These are phyloP conservation scores for Ganoderma boninense DNA, from an alignment of 1,284 basidiomycete genomes.

Conservation along the genomic window DNA sequence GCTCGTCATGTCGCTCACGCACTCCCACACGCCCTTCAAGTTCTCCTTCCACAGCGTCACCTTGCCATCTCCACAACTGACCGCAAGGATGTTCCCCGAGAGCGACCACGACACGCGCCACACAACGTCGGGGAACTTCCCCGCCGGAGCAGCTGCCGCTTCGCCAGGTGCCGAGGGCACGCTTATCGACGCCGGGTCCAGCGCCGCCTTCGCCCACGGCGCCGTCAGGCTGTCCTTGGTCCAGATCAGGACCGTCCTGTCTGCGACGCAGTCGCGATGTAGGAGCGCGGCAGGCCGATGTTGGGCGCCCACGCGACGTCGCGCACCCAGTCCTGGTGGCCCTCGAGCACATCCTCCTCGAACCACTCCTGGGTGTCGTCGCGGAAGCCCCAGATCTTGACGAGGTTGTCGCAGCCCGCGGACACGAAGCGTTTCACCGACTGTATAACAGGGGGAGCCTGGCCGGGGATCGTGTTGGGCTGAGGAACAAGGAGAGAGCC, in stretches of 20 bases:
- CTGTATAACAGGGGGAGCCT: conserved; percentile 49
- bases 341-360: conserved; percentile 89
- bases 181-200: conserved; percentile 79
- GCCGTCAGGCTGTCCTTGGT: conserved; percentile 84
- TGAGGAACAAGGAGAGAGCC: conserved; percentile 81
- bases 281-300: conserved; percentile 92
- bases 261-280: conserved; percentile 93
- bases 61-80: conserved; percentile 98
- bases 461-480: conserved; percentile 52
- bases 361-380: conserved; percentile 86
- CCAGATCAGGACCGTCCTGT: conserved; percentile 95
- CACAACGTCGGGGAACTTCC: conserved; percentile 94
- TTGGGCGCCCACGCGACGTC: conserved; percentile 99
- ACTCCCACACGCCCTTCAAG: conserved; percentile 94
- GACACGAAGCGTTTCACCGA: conserved; percentile 90
- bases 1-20: conserved; percentile 92
- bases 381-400: conserved; percentile 93
- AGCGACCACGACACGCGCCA: conserved; percentile 99
- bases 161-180: conserved; percentile 47
- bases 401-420: conserved; percentile 95
- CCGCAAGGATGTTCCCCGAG: conserved; percentile 95
- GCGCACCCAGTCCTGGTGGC: conserved; percentile 97
- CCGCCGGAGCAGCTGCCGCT: conserved; percentile 51
- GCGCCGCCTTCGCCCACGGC: conserved; percentile 86
- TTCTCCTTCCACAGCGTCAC: conserved; percentile 99